phyloP scores from a whole-genome alignment of 176 grass and related monocot genomes.

The Pontederia paniculata region DNA sequence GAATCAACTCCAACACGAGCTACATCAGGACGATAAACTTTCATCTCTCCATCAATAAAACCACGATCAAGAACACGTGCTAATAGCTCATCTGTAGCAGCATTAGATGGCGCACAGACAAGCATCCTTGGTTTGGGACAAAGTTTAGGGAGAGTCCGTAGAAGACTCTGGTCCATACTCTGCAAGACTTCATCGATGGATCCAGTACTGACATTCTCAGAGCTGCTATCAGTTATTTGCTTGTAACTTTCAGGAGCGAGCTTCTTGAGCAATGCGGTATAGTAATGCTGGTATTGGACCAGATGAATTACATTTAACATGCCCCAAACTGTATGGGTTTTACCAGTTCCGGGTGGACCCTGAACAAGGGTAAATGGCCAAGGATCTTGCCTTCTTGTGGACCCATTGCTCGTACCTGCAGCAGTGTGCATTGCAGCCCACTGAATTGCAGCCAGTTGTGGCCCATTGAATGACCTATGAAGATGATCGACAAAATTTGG shows the following conservation, averaged over 20 bases:
- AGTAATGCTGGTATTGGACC: constrained; percentile 99
- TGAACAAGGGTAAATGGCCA: constrained; percentile 99
- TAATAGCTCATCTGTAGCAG: constrained; percentile 91
- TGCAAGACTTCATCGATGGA: constrained; percentile 98
- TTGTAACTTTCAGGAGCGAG: constrained; percentile 99
- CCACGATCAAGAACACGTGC: constrained; percentile 94
- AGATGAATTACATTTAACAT: constrained; percentile 99
- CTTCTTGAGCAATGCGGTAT: constrained; percentile 87
- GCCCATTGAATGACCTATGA: constrained; percentile 71
- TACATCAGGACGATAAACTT: constrained; percentile 96
- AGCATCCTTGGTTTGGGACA: constrained; percentile 98
- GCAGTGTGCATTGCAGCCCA: constrained; percentile 99
- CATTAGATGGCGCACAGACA: constrained; percentile 95
- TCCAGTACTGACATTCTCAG: constrained; percentile 43
- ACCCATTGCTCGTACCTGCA: constrained; percentile 74
- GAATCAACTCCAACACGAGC: constrained; percentile 98
- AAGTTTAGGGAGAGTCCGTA: constrained; percentile 89
- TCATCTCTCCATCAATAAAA: constrained; percentile 99
- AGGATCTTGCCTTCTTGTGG: constrained; percentile 78
- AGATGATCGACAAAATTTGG: constrained; percentile 80
- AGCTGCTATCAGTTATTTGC: constrained; percentile 49
- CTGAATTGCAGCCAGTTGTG: constrained; percentile 92
- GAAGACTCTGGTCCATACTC: constrained; percentile 96
- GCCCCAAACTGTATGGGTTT: constrained; percentile 98
- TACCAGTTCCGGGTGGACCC: constrained; percentile 92